Evolutionary conservation across 176 grass and related monocot species (phyloP).

Genomic region (Carex littledalei): DNA sequence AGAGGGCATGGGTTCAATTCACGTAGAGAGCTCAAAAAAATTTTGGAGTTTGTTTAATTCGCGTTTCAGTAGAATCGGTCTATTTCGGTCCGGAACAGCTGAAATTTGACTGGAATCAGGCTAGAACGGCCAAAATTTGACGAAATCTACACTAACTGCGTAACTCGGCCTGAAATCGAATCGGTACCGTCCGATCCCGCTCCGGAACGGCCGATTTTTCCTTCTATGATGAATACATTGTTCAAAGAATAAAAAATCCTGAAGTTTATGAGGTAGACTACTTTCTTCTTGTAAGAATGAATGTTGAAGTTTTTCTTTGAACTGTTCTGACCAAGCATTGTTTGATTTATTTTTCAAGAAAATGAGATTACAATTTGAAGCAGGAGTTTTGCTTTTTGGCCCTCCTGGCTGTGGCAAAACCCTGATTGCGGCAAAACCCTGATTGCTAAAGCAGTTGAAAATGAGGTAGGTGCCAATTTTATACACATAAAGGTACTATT

Average conservation of each 20-base stretch:
- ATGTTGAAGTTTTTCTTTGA: neutral
- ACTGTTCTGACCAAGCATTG: slow-evolving; percentile 10
- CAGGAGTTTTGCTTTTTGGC: slow-evolving; percentile 81
- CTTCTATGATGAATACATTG: slow-evolving; percentile 30
- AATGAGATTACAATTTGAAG: slow-evolving; percentile 74
- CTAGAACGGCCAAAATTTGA: no score
- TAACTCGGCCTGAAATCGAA: no score
- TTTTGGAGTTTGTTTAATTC: no score
- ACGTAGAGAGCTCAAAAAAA: no score
- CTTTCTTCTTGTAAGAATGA: neutral
- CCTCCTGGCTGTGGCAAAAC: slow-evolving; percentile 99
- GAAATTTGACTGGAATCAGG: no score
- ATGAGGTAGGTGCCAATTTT: slow-evolving; percentile 94
- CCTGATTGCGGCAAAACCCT: slow-evolving; percentile 97
- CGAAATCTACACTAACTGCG: no score
- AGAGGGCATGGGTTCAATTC: no score
- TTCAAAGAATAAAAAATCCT: slow-evolving; percentile 78
- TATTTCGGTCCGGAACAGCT: no score
- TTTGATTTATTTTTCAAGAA: slow-evolving; percentile 28
- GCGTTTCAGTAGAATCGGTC: no score
- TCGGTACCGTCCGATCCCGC: no score
- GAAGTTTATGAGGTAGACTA: slow-evolving; percentile 65
- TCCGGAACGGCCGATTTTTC: no score
- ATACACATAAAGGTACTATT: slow-evolving; percentile 81
- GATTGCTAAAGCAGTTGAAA: slow-evolving; percentile 94